Base-by-base conservation (phyloP, 2,329 filamentous ascomycete species). In the Gaeumannomyces tritici region DNA sequence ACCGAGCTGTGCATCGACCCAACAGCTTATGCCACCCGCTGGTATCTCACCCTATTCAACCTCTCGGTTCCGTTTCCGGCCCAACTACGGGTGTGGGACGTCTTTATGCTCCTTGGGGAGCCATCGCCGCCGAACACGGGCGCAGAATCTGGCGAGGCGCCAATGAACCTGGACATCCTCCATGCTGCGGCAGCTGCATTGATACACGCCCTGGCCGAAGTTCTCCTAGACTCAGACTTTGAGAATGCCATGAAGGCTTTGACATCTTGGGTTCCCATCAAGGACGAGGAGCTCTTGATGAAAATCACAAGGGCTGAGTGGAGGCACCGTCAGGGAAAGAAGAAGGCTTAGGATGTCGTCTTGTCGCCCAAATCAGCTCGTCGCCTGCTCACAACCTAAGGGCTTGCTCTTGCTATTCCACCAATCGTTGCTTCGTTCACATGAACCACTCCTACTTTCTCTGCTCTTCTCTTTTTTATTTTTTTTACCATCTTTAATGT, bases 21-120 rank as follows among this genome's bases (percentile, higher is more conserved):
- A 24, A 96, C 92, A 2, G 88, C 93, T n/a, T 99, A 97, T 72
- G 95, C 93, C 35, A 98, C 93, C 4, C 83, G 93, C 61, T 99
- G 95, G 95, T 99, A 99, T 72, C 81, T 99, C 61, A 99, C 95
- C 2, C 80, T 99, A 11, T 99, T 99, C 82, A 98, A 98, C 75
- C 89, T 98, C 70, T 96, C 91, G 21, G 90, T 99, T 61, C 95
- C 95, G 0, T 99, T 98, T 70, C 84, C 91, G 0, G 93, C 93
- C 4, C 95, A 98, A 74, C 86, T 99, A 47, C 89, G 95, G 59
- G 89, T 99, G 21, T 99, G 95, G 95, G 95, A 99, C 71, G 90
- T 97, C 1, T 98, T 98, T 75, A 91, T 99, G 84, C 85, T 99
- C 18, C 84, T 98, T 15, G 95, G 93, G 58, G 91, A 93, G 68